Conservation (phyloP, 1,139 yeast genomes). For the Saccharomyces hybrid region DNA sequence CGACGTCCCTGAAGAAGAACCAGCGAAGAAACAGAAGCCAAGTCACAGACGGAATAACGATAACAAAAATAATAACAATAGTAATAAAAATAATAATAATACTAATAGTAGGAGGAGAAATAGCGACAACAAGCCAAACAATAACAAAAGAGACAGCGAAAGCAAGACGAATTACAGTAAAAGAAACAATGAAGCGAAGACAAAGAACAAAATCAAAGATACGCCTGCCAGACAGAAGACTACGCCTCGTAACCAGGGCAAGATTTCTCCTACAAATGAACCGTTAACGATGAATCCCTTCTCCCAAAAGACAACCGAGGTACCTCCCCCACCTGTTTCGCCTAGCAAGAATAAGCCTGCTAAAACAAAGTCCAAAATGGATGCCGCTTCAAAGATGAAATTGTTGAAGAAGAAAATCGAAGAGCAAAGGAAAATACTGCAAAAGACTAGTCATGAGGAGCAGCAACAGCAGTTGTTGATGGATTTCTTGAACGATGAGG, state of each 20-base stretch:
- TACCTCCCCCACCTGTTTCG: background rate
- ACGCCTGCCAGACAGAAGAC: background rate
- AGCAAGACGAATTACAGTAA: conserved; percentile 6
- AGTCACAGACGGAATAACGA: background rate
- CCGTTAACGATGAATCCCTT: background rate
- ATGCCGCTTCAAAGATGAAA: conserved; percentile 9
- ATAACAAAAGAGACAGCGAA: background rate
- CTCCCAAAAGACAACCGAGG: background rate
- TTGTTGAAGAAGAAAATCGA: conserved; percentile 26
- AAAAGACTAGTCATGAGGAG: conserved; percentile 20
- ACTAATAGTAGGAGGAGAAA: background rate
- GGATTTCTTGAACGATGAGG: conserved; percentile 26
- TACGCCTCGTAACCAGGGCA: background rate
- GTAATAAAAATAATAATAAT: background rate
- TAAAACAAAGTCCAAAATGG: conserved; percentile 2
- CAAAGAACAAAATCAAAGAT: conserved; percentile 3
- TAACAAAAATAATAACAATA: background rate
- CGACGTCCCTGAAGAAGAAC: conserved; percentile 10
- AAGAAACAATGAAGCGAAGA: conserved; percentile 2
- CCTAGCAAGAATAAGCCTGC: conserved; percentile 1
- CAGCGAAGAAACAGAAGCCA: background rate
- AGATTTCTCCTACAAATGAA: background rate
- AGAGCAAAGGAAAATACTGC: conserved; percentile 24
- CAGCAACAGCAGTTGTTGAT: conserved; percentile 25
- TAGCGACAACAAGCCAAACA: conserved; percentile 1